Evolutionary conservation across 106 monocot genomes (phyloP).

Genomic region (Acorus gramineus): DNA sequence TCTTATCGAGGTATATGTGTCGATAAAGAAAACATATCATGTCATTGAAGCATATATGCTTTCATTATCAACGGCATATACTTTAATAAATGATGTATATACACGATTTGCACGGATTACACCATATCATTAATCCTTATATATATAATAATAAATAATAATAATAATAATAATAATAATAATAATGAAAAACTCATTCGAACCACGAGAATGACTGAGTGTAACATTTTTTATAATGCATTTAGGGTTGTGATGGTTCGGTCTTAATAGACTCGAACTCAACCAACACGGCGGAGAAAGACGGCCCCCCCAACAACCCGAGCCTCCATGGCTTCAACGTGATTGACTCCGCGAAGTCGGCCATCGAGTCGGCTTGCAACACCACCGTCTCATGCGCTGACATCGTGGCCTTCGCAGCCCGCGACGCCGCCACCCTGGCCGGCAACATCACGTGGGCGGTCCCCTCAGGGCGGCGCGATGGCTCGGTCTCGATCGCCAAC

Average conservation of each 20-base stretch:
- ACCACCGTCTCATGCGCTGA: conserved; percentile 32
- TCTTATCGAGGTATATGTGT: too few relatives aligned
- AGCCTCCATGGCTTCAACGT: conserved; percentile 22
- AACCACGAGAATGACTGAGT: too few relatives aligned
- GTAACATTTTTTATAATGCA: too few relatives aligned
- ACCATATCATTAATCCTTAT: too few relatives aligned
- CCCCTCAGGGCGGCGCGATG: conserved; percentile 22
- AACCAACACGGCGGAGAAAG: conserved; percentile 28
- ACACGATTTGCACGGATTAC: too few relatives aligned
- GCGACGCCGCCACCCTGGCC: conserved; percentile 8
- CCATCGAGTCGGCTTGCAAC: conserved; percentile 15
- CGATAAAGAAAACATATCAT: too few relatives aligned
- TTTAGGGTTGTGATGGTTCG: conserved; percentile 25
- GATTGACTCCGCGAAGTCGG: conserved; percentile 17
- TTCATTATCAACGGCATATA: too few relatives aligned
- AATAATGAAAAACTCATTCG: too few relatives aligned
- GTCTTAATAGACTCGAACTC: conserved; percentile 18
- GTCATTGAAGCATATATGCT: too few relatives aligned
- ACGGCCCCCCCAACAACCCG: conserved; percentile 17
- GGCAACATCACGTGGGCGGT: conserved; percentile 13
- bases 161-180: too few relatives aligned
- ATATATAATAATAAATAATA: too few relatives aligned
- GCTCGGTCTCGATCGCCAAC: conserved; percentile 6
- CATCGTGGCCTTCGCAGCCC: conserved; percentile 27
- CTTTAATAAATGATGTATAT: too few relatives aligned